These are phyloP conservation scores for Babesia ovata DNA, from an alignment of 169 alveolate species.

Conservation along the genomic window DNA sequence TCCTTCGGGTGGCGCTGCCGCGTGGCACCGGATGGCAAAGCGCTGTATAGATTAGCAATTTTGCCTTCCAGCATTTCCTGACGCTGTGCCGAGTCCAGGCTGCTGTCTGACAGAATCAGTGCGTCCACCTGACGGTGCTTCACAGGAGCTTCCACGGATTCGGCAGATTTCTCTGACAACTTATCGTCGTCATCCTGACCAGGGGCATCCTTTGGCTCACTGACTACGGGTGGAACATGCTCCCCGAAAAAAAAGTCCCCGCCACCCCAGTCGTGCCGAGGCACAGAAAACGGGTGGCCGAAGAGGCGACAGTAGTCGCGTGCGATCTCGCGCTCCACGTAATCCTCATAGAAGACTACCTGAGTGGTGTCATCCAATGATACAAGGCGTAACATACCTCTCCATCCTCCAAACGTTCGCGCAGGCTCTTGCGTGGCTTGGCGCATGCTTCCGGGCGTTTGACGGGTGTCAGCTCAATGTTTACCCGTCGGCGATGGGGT, in stretches of 20 bases:
- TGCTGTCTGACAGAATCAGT: conserved; percentile 18
- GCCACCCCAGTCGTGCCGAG: conserved; percentile 70
- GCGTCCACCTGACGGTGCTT: conserved; percentile 30
- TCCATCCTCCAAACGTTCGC: conserved; percentile 71
- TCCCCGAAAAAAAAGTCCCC: conserved; percentile 54
- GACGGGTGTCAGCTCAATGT: conserved; percentile 34
- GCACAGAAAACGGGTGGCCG: conserved; percentile 46
- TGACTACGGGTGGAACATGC: conserved; percentile 2
- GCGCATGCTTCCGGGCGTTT: conserved; percentile 4
- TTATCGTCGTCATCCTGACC: not conserved
- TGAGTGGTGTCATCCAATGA: not conserved
- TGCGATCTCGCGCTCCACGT: conserved; percentile 44
- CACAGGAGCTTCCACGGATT: conserved; percentile 26
- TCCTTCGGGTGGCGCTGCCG: conserved; percentile 50
- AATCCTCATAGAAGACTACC: conserved; percentile 64
- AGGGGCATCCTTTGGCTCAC: not conserved
- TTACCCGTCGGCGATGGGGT: not conserved
- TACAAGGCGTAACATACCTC: conserved; percentile 38
- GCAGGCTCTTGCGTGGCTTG: conserved; percentile 52
- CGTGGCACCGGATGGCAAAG: conserved; percentile 14
- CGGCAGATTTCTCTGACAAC: conserved; percentile 6
- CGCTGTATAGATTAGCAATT: conserved; percentile 32
- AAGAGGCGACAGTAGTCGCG: conserved; percentile 49
- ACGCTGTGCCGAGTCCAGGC: conserved; percentile 30
- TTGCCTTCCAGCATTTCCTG: conserved; percentile 56